These are phyloP conservation scores for Ilyonectria sp. DNA, from an alignment of 2,329 filamentous ascomycete species.

Conservation along the genomic window DNA sequence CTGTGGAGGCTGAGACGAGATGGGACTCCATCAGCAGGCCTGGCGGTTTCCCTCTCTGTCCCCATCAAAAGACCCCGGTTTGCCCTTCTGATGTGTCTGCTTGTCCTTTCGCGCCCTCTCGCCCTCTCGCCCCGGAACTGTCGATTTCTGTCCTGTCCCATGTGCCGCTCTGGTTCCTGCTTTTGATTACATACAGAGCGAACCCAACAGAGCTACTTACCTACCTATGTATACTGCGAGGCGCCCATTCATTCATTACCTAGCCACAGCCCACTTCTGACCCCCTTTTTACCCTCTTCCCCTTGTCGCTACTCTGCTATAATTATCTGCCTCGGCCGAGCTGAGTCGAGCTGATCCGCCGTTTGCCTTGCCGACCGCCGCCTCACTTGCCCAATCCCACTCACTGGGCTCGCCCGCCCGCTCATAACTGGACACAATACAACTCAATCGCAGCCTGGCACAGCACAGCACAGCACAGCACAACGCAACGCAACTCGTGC, in stretches of 20 bases:
- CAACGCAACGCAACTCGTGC: conserved; percentile 25
- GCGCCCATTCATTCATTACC: conserved; percentile 29
- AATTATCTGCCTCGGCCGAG: conserved; percentile 20
- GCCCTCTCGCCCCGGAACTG: conserved; percentile 34
- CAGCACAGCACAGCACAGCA: conserved; percentile 36
- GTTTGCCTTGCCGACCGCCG: conserved; percentile 33
- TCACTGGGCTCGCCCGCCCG: conserved; percentile 24
- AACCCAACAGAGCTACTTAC: conserved; percentile 26
- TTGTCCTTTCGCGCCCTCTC: conserved; percentile 26
- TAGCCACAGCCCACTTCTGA: conserved; percentile 38
- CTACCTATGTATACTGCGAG: conserved; percentile 19
- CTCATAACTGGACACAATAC: conserved; percentile 27
- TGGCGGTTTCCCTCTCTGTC: conserved; percentile 47
- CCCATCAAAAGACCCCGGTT: conserved; percentile 40
- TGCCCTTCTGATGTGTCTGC: conserved; percentile 42
- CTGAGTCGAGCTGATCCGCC: conserved; percentile 30
- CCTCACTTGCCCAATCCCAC: conserved; percentile 42
- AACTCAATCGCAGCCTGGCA: conserved; percentile 41
- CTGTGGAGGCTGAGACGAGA: conserved; percentile 58
- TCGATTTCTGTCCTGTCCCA: conserved; percentile 30
- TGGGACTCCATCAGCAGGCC: conserved; percentile 57
- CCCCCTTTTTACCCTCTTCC: conserved; percentile 34
- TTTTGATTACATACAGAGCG: conserved; percentile 37
- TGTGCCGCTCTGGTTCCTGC: conserved; percentile 39
- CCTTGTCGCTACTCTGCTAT: conserved; percentile 21